Conservation (phyloP, 495 filamentous ascomycete genomes). For the Podospora tetraspora region DNA sequence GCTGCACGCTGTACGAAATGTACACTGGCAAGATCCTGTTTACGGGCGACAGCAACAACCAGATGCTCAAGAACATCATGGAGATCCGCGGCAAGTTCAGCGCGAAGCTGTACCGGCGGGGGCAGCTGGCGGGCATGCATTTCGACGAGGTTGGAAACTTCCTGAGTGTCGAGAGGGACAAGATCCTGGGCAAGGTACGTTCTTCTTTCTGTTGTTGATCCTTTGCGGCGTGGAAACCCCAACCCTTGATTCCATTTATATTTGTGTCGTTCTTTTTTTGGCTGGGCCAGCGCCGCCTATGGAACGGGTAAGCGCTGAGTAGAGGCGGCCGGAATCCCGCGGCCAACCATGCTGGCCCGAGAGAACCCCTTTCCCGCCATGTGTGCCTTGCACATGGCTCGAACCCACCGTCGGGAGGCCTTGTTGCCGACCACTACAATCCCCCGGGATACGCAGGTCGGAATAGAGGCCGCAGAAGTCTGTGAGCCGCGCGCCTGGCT, state of each 20-base stretch:
- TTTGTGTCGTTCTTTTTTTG: conserved; percentile 15
- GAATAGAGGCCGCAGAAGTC: background rate
- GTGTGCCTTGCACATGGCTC: conserved; percentile 4
- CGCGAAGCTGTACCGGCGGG: conserved; percentile 75
- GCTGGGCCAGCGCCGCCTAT: conserved; percentile 11
- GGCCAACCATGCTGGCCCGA: conserved; percentile 5
- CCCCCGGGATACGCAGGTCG: conserved; percentile 3
- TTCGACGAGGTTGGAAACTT: conserved; percentile 89
- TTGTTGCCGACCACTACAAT: conserved; percentile 1
- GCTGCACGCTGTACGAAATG: conserved; percentile 93
- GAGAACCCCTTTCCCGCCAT: background rate
- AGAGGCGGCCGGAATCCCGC: conserved; percentile 18
- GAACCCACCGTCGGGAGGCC: conserved; percentile 1
- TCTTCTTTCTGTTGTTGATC: background rate
- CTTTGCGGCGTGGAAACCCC: conserved; percentile 1
- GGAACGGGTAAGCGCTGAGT: conserved; percentile 12
- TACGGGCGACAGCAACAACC: conserved; percentile 90
- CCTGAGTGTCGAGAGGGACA: conserved; percentile 77
- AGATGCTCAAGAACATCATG: conserved; percentile 94
- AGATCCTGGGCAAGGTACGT: conserved; percentile 70
- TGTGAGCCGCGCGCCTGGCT: conserved; percentile 10
- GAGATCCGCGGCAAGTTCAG: conserved; percentile 92
- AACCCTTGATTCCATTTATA: conserved; percentile 8
- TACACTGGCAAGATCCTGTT: conserved; percentile 98
- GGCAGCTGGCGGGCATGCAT: conserved; percentile 65